Evolutionary conservation across 2,329 filamentous ascomycete genomes (phyloP).

Genomic region (Claviceps digitariae): DNA sequence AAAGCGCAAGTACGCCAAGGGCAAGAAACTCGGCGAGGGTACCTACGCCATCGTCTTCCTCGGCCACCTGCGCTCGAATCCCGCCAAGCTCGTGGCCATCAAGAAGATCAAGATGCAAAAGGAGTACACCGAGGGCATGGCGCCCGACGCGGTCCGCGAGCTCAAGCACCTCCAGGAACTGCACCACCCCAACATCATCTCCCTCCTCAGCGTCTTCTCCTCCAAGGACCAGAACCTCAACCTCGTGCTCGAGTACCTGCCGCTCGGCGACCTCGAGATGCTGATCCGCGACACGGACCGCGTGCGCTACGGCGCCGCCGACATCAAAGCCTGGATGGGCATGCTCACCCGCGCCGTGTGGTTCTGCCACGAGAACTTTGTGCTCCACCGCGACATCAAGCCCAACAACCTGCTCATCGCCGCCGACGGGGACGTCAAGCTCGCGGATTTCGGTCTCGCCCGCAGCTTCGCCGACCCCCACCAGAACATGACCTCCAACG

Average conservation of each 20-base stretch:
- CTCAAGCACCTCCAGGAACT: constrained; percentile 93
- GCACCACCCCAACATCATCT: constrained; percentile 89
- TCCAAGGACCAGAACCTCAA: constrained; percentile 96
- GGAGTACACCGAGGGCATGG: constrained; percentile 81
- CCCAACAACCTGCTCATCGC: constrained; percentile 96
- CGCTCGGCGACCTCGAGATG: constrained; percentile 88
- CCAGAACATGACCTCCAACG: constrained; percentile 77
- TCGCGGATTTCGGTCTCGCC: constrained; percentile 95
- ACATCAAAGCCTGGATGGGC: constrained; percentile 97
- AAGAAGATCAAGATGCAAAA: constrained; percentile 85
- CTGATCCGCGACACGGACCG: constrained; percentile 72
- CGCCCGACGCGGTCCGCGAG: constrained; percentile 89
- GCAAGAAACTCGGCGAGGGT: constrained; percentile 86
- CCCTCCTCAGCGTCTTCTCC: constrained; percentile 81
- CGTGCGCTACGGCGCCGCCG: constrained; percentile 71
- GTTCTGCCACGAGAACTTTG: constrained; percentile 92
- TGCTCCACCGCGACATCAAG: constrained; percentile 96
- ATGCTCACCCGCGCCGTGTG: constrained; percentile 89
- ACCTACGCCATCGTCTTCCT: constrained; percentile 95
- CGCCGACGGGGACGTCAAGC: constrained; percentile 82
- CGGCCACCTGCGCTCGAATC: constrained; percentile 63
- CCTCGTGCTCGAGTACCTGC: constrained; percentile 85
- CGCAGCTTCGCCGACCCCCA: constrained; percentile 81
- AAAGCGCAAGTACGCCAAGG: constrained; percentile 82
- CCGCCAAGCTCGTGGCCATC: constrained; percentile 68